Conservation (phyloP, 78 protist species). For the Speleostelium caveatum region DNA sequence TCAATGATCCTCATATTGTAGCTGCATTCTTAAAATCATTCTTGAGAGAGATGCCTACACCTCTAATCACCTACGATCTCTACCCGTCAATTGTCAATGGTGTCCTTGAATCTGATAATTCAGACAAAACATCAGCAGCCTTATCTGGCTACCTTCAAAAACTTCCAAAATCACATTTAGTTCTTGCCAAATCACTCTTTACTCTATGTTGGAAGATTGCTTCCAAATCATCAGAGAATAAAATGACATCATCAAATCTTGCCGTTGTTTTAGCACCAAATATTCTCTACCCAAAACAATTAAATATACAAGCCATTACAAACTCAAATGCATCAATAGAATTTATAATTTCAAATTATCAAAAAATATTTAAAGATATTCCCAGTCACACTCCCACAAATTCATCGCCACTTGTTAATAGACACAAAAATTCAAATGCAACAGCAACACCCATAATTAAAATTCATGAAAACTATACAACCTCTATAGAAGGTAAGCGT, state of each 20-base stretch:
- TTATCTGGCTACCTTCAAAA: not conserved
- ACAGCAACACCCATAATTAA: not conserved
- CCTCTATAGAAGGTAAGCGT: not conserved
- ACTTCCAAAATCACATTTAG: constrained; percentile 19
- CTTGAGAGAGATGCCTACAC: constrained; percentile 61
- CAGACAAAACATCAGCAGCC: not conserved
- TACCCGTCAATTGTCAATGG: constrained; percentile 9
- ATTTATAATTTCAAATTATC: constrained; percentile 43
- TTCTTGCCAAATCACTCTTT: not conserved
- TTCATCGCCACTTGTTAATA: not conserved
- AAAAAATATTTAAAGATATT: constrained; percentile 1
- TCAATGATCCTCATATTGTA: constrained; percentile 38
- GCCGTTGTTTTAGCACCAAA: constrained; percentile 57
- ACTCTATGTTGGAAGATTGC: constrained; percentile 20
- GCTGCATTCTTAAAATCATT: constrained; percentile 24
- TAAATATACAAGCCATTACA: constrained; percentile 50
- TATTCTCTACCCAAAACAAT: constrained; percentile 40
- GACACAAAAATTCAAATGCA: not conserved
- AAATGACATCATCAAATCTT: constrained; percentile 55
- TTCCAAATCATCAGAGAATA: constrained; percentile 9
- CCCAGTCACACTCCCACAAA: not conserved
- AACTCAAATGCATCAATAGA: constrained; percentile 54
- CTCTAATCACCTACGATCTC: constrained; percentile 36
- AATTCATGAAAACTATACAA: not conserved
- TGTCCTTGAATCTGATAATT: constrained; percentile 26